Percentiles rank a stretch among this genome's conserved stretches.
Conservation (phyloP, 768 basidiomycete genomes). For the Leucocoprinus leucothites region DNA sequence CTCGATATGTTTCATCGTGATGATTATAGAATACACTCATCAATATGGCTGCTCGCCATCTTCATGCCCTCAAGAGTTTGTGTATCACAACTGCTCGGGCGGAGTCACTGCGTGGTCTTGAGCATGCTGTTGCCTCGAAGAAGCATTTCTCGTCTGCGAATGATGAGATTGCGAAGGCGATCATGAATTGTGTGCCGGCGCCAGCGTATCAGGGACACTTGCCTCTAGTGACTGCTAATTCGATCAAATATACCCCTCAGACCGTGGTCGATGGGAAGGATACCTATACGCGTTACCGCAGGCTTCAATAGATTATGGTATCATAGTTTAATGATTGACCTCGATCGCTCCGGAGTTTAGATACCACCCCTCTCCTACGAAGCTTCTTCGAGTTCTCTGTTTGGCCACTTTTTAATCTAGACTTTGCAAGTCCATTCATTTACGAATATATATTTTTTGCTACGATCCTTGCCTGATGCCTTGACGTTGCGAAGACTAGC, state of each 20-base stretch:
- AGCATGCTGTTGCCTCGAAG: background rate
- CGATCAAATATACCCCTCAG: background rate
- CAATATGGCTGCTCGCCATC: background rate
- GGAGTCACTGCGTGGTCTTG: conserved; percentile 6
- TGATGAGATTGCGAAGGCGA: background rate
- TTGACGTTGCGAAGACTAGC: too few relatives aligned
- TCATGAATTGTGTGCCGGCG: background rate
- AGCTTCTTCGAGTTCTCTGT: too few relatives aligned
- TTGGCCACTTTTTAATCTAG: too few relatives aligned
- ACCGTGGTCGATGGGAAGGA: background rate
- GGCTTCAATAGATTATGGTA: background rate
- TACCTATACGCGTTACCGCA: background rate
- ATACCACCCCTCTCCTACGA: background rate
- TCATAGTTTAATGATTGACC: background rate
- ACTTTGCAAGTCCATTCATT: too few relatives aligned
- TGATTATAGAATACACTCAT: background rate
- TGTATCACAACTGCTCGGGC: conserved; percentile 2
- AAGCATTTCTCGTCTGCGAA: conserved; percentile 4
- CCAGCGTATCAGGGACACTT: background rate
- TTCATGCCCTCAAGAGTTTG: background rate
- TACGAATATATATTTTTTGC: too few relatives aligned
- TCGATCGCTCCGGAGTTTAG: background rate
- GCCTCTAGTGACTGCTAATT: background rate
- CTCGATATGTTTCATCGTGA: too few relatives aligned
- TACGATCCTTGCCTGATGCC: too few relatives aligned